phyloP scores from a whole-genome alignment of 2,329 filamentous ascomycete species.

The Parafenestella ontariensis region DNA sequence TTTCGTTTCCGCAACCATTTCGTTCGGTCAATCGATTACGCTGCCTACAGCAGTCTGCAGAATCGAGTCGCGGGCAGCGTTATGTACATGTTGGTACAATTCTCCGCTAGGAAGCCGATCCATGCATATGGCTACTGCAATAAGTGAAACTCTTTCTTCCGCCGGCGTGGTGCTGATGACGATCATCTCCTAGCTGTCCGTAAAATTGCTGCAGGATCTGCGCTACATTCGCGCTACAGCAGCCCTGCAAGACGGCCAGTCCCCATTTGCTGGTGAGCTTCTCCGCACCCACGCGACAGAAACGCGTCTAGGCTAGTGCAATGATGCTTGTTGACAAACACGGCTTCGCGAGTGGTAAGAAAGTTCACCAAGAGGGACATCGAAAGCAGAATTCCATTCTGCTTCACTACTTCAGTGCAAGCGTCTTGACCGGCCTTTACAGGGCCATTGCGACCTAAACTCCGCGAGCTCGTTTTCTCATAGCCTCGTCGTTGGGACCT shows the following conservation, averaged over 20 bases:
- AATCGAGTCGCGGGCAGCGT: background rate
- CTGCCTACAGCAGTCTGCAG: background rate
- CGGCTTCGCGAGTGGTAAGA: background rate
- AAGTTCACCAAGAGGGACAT: too few species aligned
- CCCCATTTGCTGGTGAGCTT: slow-evolving; percentile 12
- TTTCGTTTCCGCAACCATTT: background rate
- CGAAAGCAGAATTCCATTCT: too few species aligned
- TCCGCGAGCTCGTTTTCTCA: too few species aligned
- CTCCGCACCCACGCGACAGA: slow-evolving; percentile 13
- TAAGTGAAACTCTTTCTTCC: slow-evolving; percentile 3
- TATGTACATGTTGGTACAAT: background rate
- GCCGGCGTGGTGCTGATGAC: slow-evolving; percentile 14
- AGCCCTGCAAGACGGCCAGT: slow-evolving; percentile 15
- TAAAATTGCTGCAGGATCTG: slow-evolving; percentile 32
- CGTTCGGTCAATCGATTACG: background rate
- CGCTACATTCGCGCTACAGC: slow-evolving; percentile 18
- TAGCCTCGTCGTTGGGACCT: too few species aligned
- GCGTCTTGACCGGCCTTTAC: too few species aligned
- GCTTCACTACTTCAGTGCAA: too few species aligned
- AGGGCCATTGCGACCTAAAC: too few species aligned
- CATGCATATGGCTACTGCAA: slow-evolving; percentile 2
- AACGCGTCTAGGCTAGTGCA: slow-evolving; percentile 11
- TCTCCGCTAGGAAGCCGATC: too few species aligned
- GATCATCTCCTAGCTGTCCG: slow-evolving; percentile 19
- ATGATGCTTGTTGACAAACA: slow-evolving; percentile 13